Evolutionary conservation across 2,329 filamentous ascomycete species (phyloP), one percentile per base, ranked within the genome.

Genomic region (Hypoxylon sp.): DNA sequence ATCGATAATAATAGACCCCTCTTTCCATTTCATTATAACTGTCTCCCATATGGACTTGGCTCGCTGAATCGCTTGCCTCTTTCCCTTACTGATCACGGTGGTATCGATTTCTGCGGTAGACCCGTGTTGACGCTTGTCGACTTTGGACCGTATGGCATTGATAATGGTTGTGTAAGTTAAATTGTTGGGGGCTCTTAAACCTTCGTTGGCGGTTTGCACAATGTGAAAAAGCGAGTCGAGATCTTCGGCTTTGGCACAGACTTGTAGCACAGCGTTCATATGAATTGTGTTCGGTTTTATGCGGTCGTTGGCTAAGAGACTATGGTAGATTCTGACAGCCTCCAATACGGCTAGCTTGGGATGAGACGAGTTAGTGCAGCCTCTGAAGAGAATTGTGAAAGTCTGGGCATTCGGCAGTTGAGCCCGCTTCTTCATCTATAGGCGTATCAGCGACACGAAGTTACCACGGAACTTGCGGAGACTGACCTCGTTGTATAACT

Each of bases 361-460:
- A 64, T 91, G 86, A 1, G 85, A 77, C 14, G 90, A 88, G 45
- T 84, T 80, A 43, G 90, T 86, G 60, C 94, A 88, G 30, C 94
- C 95, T 55, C 88, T 85, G 72, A 99, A 89, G 64, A 98, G 87
- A 63, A 93, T 90, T 17, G 93, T 96, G 77, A 92, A 98, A 0
- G 96, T 98, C 74, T 91, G 87, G 2, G 89, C 86, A 77, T 94
- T 95, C 0, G 96, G 95, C 25, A 87, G 84, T 74, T 97, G 91
- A 4, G 85, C 90, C 67, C 94, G 87, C 82, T 98, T 98, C 82
- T 98, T 99, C 95, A 99, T 98, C 91, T 75, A 65, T 25, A 50
- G 25, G 25, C 17, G 7, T 62, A 61, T 65, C 32, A 65, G 60
- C 25, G 72, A 11, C 64, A 49, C 30, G 36, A 45, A 67, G 75